Base-by-base conservation (phyloP, 495 filamentous ascomycete genomes). In the Parathielavia hyrcaniae region DNA sequence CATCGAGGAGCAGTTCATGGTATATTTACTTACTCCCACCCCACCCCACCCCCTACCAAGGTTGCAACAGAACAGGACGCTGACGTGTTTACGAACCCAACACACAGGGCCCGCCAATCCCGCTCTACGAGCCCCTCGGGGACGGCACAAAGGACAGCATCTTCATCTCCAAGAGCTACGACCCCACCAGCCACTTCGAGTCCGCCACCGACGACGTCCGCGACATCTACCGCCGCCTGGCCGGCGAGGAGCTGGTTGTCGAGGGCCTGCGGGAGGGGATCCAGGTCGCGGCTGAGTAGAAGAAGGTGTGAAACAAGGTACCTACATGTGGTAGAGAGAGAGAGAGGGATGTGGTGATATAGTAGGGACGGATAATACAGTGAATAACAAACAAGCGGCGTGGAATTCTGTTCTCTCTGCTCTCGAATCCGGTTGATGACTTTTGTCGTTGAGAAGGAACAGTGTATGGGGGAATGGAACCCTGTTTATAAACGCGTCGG, bases 161-260 rank as follows among this genome's bases (percentile, higher is more conserved):
- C 72, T 99, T 90, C 78, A 91, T 99, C 68, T 95, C 90, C 64
- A 95, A 92, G 81, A 96, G 90, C 78, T 99, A 99, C 72, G 93
- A 99, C 69, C 86, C 93, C 35, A 95, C 89, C 59, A 93, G 88
- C 64, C 93, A 99, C 78, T 99, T 99, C 66, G 93, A 99, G 81
- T 95, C 90, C 13, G 81, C 77, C 17, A 78, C 75, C 78, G 95
- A 96, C 71, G 91, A 99, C 73, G 90, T 99, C 62, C 86, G 84
- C 73, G 89, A 97, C 70, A 87, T 99, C 63, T 99, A 96, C 74
- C 79, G 80, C 57, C 86, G 95, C 64, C 87, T 88, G 50, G 83
- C 88, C 63, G 90, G 91, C 40, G 85, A 96, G 72, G 91, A 96
- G 69, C 77, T 99, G 59, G 86, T 90, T 61, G 77, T 83, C 19